Evolutionary conservation across 306 rosid species (phyloP), one percentile per base, ranked within the genome.

Genomic region (Gleditsia sinensis): DNA sequence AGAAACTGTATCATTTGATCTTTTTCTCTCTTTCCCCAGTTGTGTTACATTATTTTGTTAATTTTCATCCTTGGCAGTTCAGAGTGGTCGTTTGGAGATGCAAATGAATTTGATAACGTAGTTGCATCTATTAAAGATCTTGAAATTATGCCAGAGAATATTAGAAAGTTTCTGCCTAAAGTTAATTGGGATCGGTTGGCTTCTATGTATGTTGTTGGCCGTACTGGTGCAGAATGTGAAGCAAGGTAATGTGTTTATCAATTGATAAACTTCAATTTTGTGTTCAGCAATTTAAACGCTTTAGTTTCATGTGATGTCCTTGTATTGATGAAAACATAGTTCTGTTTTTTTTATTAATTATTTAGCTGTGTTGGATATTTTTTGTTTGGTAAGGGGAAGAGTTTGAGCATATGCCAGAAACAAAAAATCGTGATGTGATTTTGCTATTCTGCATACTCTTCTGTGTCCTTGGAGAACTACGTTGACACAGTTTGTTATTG

Each of bases 111-210:
- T 40, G 98, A 94, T 76, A 73, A 25, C 64, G 70, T 91, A 73
- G 70, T 83, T 39, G 79, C 72, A 60, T 89, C 90, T 42, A 83
- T 90, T 51, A 90, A 88, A 79, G 82, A 74, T 78, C 81, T 90
- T 10, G 87, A 88, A 53, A 79, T 91, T 60, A 80, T 87, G 4
- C 86, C 92, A 17, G 87, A 80, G 55, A 72, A 53, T 64, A 86
- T 90, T 42, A 84, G 86, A 79, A 86, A 78, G 34, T 91, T 90
- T 86, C 69, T 88, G 69, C 96, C 93, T 25, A 83, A 90, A 74
- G 96, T 94, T 78, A 82, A 90, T 66, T 91, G 98, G 98, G 93
- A 94, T 61, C 82, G 71, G 46, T 75, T 94, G 78, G 97, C 98
- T 83, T 85, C 90, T 75, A 88, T 78, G 83, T 79, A 91, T 77